phyloP scores from a whole-genome alignment of 805 yeast genomes.

The Scheffersomyces amazonensis region DNA sequence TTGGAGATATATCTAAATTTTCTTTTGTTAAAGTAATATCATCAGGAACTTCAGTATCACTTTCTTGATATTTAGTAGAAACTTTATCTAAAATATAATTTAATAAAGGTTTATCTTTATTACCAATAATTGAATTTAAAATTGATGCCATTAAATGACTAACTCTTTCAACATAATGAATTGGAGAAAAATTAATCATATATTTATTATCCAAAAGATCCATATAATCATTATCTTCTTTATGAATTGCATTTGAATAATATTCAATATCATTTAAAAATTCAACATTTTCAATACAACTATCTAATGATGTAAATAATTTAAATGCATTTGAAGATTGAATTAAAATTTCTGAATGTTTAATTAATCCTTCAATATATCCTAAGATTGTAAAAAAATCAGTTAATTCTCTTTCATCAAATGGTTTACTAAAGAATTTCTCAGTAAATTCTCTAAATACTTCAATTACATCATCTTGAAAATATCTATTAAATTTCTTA shows the following conservation, averaged over 20 bases:
- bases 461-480: conserved; percentile 21
- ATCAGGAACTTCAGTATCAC: conserved; percentile 10
- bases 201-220: conserved; percentile 21
- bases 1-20: conserved; percentile 17
- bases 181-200: conserved; percentile 30
- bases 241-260: conserved; percentile 19
- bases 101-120: conserved; percentile 21
- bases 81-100: conserved; percentile 25
- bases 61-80: conserved; percentile 16
- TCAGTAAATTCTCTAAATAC: conserved; percentile 25
- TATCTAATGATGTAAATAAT: conserved; percentile 30
- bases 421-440: conserved; percentile 17
- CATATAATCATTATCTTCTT: conserved; percentile 12
- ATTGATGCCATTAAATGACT: conserved; percentile 34
- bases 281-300: conserved; percentile 35
- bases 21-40: conserved; percentile 10
- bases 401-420: conserved; percentile 18
- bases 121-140: conserved; percentile 25
- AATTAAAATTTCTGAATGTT: conserved; percentile 24
- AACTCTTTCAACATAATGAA: conserved; percentile 31
- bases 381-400: conserved; percentile 37
- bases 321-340: conserved; percentile 21
- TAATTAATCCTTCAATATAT: conserved; percentile 26
- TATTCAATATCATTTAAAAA: conserved; percentile 35
- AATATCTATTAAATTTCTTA: conserved; percentile 15